Evolutionary conservation across 768 basidiomycete species (phyloP).

Genomic region (Candolleomyces aberdarensis): DNA sequence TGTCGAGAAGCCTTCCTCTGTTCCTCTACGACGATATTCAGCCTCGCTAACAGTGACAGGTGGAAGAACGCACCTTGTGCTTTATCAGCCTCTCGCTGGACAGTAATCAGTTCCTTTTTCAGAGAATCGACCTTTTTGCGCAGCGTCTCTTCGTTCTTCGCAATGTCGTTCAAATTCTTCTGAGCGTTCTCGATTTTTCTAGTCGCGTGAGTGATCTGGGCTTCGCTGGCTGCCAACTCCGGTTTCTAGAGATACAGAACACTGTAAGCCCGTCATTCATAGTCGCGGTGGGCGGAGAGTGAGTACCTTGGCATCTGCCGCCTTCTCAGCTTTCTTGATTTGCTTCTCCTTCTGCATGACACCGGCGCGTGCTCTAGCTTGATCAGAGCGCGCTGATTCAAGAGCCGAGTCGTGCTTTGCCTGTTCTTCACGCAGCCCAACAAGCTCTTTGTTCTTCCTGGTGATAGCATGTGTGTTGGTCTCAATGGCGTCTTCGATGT

Average conservation of each 20-base stretch:
- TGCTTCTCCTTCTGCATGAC: slow-evolving; percentile 84
- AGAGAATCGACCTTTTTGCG: slow-evolving; percentile 51
- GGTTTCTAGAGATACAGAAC: slow-evolving; percentile 57
- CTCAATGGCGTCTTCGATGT: slow-evolving; percentile 83
- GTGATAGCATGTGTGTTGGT: slow-evolving; percentile 67
- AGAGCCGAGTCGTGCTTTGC: slow-evolving; percentile 66
- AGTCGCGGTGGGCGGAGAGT: too few species aligned
- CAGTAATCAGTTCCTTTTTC: slow-evolving; percentile 61
- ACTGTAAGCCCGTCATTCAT: background rate
- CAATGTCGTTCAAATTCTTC: slow-evolving; percentile 59
- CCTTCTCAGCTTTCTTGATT: slow-evolving; percentile 90
- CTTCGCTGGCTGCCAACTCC: slow-evolving; percentile 77
- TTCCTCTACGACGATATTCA: slow-evolving; percentile 47
- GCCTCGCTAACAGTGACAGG: background rate
- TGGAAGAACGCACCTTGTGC: slow-evolving; percentile 62
- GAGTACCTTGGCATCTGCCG: slow-evolving; percentile 75
- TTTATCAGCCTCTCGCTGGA: slow-evolving; percentile 66
- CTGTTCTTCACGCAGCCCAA: slow-evolving; percentile 67
- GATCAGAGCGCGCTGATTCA: slow-evolving; percentile 70
- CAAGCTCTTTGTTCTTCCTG: slow-evolving; percentile 69
- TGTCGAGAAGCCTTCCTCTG: slow-evolving; percentile 68
- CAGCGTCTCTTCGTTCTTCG: slow-evolving; percentile 46
- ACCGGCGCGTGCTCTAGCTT: slow-evolving; percentile 70
- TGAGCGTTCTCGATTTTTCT: slow-evolving; percentile 74
- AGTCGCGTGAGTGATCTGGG: slow-evolving; percentile 82